phyloP scores from a whole-genome alignment of 192 early-diverging fungal species.

The Kappamyces sp. region DNA sequence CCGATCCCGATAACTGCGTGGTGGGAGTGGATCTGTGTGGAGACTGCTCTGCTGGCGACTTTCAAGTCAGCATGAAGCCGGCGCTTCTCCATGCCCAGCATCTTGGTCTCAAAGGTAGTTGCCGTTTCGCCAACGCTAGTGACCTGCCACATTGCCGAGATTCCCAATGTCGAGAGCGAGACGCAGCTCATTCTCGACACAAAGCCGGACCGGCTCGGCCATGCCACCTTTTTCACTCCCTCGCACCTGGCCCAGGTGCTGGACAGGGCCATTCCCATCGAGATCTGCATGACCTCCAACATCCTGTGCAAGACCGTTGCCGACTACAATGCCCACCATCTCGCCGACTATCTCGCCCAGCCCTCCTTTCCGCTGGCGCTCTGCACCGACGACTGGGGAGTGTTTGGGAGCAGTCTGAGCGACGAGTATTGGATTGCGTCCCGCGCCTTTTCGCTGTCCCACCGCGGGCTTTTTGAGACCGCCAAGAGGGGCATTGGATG shows the following conservation, averaged over 20 bases:
- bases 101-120: slow-evolving; percentile 31
- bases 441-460: slow-evolving; percentile 10
- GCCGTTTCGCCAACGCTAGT: slow-evolving; percentile 21
- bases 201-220: slow-evolving; percentile 49
- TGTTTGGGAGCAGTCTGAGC: slow-evolving; percentile 12
- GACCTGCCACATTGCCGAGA: slow-evolving; percentile 52
- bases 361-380: slow-evolving; percentile 45
- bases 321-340: slow-evolving; percentile 47
- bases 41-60: slow-evolving; percentile 36
- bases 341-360: slow-evolving; percentile 34
- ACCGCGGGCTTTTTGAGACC: slow-evolving; percentile 5
- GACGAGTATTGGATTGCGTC: slow-evolving; percentile 19
- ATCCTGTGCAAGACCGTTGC: slow-evolving; percentile 48
- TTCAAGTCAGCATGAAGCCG: slow-evolving; percentile 28
- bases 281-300: slow-evolving; percentile 64
- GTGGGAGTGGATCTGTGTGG: slow-evolving; percentile 63
- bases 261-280: slow-evolving; percentile 40
- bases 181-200: slow-evolving; percentile 27
- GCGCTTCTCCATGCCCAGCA: slow-evolving; percentile 45
- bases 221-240: slow-evolving; percentile 45
- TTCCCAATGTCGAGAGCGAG: slow-evolving; percentile 41
- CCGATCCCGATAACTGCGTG: slow-evolving; percentile 24
- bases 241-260: slow-evolving; percentile 22
- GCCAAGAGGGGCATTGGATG: slow-evolving; percentile 9
- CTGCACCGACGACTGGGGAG: slow-evolving; percentile 36